Conservation (phyloP, 345 rosid species). For the Cardamine resedifolia region DNA sequence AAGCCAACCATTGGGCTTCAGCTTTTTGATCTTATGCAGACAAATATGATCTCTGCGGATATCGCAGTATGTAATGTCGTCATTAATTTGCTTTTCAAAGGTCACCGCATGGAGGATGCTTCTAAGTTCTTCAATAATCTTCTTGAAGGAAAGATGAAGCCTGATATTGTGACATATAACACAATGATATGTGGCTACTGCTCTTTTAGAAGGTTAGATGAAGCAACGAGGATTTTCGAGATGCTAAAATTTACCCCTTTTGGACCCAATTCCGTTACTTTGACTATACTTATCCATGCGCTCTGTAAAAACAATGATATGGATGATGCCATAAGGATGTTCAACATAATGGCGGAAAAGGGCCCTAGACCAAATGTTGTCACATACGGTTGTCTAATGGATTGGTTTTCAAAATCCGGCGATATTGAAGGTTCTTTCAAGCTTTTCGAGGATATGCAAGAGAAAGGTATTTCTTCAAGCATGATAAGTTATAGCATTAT, state of each 20-base stretch:
- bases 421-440: slow-evolving; percentile 42
- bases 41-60: slow-evolving; percentile 39
- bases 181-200: slow-evolving; percentile 54
- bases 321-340: slow-evolving; percentile 46
- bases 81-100: slow-evolving; percentile 40
- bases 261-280: slow-evolving; percentile 46
- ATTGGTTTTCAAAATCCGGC: slow-evolving; percentile 46
- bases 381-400: slow-evolving; percentile 52
- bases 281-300: slow-evolving; percentile 52
- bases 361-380: slow-evolving; percentile 48
- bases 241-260: slow-evolving; percentile 32
- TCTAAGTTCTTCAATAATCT: slow-evolving; percentile 34
- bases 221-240: slow-evolving; percentile 43
- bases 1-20: slow-evolving; percentile 43
- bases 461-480: slow-evolving; percentile 45
- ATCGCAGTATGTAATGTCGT: slow-evolving; percentile 49
- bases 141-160: slow-evolving; percentile 38
- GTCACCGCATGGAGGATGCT: slow-evolving; percentile 31
- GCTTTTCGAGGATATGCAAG: slow-evolving; percentile 50
- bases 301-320: slow-evolving; percentile 47
- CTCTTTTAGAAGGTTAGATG: slow-evolving; percentile 40
- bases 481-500: slow-evolving; percentile 53
- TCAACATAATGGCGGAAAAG: slow-evolving; percentile 41
- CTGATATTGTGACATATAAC: slow-evolving; percentile 54
- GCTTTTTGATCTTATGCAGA: slow-evolving; percentile 46